A percentile compares a stretch with the other conserved stretches of the same genome.
Conservation (phyloP, 169 alveolate genomes). For the Ichthyophthirius multifiliis region DNA sequence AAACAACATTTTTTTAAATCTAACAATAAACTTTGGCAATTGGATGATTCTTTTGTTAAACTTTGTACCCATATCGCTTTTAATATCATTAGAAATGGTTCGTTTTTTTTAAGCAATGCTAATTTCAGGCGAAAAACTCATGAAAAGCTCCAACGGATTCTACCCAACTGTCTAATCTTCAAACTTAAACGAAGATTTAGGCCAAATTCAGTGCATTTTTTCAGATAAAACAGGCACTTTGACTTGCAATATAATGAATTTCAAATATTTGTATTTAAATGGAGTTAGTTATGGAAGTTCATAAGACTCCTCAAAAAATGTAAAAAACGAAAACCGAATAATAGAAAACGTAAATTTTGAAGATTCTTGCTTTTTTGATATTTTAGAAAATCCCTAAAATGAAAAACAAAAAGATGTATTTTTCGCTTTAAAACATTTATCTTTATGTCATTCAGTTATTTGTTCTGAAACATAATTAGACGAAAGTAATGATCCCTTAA, state of each 20-base stretch:
- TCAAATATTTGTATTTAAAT: conserved; percentile 69
- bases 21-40: conserved; percentile 24
- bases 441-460: conserved; percentile 64
- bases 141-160: background rate
- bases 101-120: conserved; percentile 49
- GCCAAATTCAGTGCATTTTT: conserved; percentile 80
- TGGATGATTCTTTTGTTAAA: conserved; percentile 53
- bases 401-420: conserved; percentile 57
- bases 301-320: conserved; percentile 54
- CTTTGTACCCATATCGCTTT: conserved; percentile 53
- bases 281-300: conserved; percentile 50
- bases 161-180: conserved; percentile 30
- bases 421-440: conserved; percentile 53
- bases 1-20: background rate
- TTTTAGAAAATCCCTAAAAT: conserved; percentile 9
- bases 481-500: background rate
- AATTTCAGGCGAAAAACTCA: conserved; percentile 17
- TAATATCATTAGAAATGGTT: conserved; percentile 51
- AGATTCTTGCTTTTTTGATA: conserved; percentile 26
- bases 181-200: conserved; percentile 84
- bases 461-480: conserved; percentile 48
- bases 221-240: conserved; percentile 91
- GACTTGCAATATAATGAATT: conserved; percentile 86
- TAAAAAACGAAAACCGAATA: conserved; percentile 4
- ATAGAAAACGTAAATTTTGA: conserved; percentile 63